A percentile compares a stretch with the other conserved stretches of the same genome.
Evolutionary conservation across 768 basidiomycete genomes (phyloP).

Genomic region (Agrocybe pediades): DNA sequence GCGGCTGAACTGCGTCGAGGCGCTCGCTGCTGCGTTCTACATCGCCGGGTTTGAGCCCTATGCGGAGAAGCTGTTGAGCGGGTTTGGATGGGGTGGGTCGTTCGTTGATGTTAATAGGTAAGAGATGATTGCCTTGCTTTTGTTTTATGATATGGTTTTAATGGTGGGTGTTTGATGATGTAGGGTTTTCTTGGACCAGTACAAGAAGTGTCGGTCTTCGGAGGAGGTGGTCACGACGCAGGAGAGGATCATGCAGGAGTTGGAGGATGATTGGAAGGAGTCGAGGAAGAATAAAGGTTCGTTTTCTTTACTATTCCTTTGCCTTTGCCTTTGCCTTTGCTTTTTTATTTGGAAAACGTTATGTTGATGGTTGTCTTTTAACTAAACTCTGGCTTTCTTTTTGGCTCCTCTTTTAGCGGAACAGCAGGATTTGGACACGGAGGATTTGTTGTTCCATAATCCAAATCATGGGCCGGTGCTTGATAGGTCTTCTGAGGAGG

Average conservation of each 20-base stretch:
- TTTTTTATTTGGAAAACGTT: neutral
- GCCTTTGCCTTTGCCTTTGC: neutral
- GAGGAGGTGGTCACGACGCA: conserved; percentile 63
- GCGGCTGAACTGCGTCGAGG: conserved; percentile 93
- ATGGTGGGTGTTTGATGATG: neutral
- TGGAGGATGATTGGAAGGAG: conserved; percentile 61
- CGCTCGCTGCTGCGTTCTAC: conserved; percentile 93
- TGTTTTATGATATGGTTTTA: neutral
- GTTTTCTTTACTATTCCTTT: neutral
- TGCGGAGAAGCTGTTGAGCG: conserved; percentile 74
- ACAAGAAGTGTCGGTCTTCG: conserved; percentile 68
- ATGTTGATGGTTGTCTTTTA: no score
- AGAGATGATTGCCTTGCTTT: neutral
- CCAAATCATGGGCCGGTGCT: conserved; percentile 53
- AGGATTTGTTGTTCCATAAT: conserved; percentile 69
- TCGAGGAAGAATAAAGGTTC: conserved; percentile 56
- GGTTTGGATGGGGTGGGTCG: conserved; percentile 90
- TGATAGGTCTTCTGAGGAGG: conserved; percentile 8
- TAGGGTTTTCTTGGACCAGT: conserved; percentile 70
- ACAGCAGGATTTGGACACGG: conserved; percentile 34
- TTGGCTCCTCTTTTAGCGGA: conserved; percentile 19
- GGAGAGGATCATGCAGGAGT: conserved; percentile 67
- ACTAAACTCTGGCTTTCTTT: no score
- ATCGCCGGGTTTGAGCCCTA: conserved; percentile 85
- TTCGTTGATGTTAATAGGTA: conserved; percentile 88